Percentiles rank a stretch among this genome's conserved stretches.
Evolutionary conservation across 2,329 filamentous ascomycete genomes (phyloP).

Genomic region (Fusarium begoniae): DNA sequence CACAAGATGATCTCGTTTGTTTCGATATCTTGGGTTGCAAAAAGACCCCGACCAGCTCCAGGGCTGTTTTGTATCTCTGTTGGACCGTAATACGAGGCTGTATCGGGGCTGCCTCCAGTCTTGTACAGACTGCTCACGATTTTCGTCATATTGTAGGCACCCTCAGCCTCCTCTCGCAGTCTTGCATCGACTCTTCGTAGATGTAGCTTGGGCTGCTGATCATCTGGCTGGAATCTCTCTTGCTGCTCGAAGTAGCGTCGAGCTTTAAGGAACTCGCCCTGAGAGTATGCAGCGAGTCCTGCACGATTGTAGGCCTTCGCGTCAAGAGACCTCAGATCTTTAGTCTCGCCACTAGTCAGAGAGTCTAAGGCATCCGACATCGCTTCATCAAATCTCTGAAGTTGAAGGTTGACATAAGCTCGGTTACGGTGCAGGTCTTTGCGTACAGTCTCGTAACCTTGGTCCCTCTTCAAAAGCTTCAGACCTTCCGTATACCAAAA

Average conservation of each 20-base stretch:
- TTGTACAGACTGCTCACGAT: slow-evolving; percentile 36
- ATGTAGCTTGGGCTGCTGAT: slow-evolving; percentile 26
- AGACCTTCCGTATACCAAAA: slow-evolving; percentile 43
- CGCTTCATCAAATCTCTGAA: slow-evolving; percentile 46
- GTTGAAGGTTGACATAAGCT: slow-evolving; percentile 45
- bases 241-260: slow-evolving; percentile 39
- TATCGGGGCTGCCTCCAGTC: slow-evolving; percentile 44
- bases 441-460: slow-evolving; percentile 20
- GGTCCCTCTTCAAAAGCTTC: background rate
- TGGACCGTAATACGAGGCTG: slow-evolving; percentile 40
- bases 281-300: slow-evolving; percentile 44
- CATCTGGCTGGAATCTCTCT: slow-evolving; percentile 36
- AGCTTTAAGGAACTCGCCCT: slow-evolving; percentile 40
- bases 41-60: slow-evolving; percentile 49
- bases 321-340: slow-evolving; percentile 35
- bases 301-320: slow-evolving; percentile 48
- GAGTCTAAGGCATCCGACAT: slow-evolving; percentile 44
- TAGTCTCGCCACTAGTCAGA: slow-evolving; percentile 28
- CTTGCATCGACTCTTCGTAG: slow-evolving; percentile 34
- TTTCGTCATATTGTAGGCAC: slow-evolving; percentile 37
- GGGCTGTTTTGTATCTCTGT: slow-evolving; percentile 42
- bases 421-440: slow-evolving; percentile 48
- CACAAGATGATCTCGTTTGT: slow-evolving; percentile 46
- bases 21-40: slow-evolving; percentile 45
- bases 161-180: slow-evolving; percentile 38